These are phyloP conservation scores for Paspalum vaginatum DNA, from an alignment of 176 grass and related monocot genomes.

Conservation along the genomic window DNA sequence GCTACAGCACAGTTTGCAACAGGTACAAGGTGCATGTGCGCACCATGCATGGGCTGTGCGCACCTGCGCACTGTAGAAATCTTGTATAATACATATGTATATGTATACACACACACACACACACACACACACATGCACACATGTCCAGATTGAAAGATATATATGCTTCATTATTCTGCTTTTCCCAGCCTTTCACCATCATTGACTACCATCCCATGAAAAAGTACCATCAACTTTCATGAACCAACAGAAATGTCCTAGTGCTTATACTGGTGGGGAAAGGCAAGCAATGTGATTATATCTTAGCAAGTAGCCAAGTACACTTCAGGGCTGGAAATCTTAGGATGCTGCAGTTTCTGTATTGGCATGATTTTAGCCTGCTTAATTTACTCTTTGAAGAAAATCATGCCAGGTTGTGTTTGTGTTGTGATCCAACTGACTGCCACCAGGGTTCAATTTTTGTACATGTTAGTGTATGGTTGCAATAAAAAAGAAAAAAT, in stretches of 20 bases:
- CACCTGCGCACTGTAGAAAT: too few relatives aligned
- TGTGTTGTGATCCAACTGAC: too few relatives aligned
- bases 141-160: not conserved
- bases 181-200: not conserved
- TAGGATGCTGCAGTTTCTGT: conserved; percentile 15
- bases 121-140: too few relatives aligned
- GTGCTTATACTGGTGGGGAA: too few relatives aligned
- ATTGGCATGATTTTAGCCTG: not conserved
- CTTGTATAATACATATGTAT: too few relatives aligned
- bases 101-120: too few relatives aligned
- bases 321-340: not conserved
- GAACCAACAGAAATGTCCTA: not conserved
- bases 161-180: not conserved
- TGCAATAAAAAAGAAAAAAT: not conserved
- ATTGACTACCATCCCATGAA: not conserved
- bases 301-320: not conserved
- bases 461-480: conserved; percentile 1
- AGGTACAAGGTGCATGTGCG: too few relatives aligned
- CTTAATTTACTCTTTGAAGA: too few relatives aligned
- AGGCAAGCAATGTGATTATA: too few relatives aligned
- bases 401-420: too few relatives aligned
- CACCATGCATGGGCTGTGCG: too few relatives aligned
- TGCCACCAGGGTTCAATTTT: conserved; percentile 25
- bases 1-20: too few relatives aligned
- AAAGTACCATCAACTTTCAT: not conserved